Percentiles rank a stretch among this genome's conserved stretches.
These are phyloP conservation scores for Fomitopsis pinicola DNA, from an alignment of 1,284 basidiomycete genomes.

Conservation along the genomic window DNA sequence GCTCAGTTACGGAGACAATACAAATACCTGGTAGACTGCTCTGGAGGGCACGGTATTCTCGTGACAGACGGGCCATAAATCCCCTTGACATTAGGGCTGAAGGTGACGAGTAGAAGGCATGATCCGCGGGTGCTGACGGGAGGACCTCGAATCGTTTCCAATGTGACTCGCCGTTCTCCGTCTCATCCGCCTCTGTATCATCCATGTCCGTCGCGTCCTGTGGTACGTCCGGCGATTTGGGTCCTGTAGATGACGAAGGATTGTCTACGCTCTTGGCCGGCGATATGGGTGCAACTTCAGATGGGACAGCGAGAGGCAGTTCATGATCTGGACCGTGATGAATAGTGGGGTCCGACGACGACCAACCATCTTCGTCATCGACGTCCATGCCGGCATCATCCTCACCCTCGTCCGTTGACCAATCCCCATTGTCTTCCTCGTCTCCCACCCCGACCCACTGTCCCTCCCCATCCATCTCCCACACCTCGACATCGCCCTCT, in stretches of 20 bases:
- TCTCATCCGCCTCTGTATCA: constrained; percentile 11
- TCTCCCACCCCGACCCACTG: constrained; percentile 41
- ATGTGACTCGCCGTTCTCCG: constrained; percentile 26
- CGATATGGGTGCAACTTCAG: constrained; percentile 11
- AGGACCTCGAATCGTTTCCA: constrained; percentile 82
- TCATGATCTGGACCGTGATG: constrained; percentile 13
- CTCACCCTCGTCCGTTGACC: constrained; percentile 22
- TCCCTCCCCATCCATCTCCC: constrained; percentile 51
- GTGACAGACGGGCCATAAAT: constrained; percentile 72
- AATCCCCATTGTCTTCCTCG: constrained; percentile 29
- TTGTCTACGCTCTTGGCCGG: background rate
- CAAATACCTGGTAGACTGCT: constrained; percentile 76
- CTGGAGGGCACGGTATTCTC: constrained; percentile 80
- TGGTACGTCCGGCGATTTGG: constrained; percentile 24
- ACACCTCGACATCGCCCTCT: constrained; percentile 42
- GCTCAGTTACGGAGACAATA: constrained; percentile 2
- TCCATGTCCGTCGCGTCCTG: constrained; percentile 22
- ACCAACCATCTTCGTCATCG: constrained; percentile 27
- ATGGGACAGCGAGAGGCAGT: constrained; percentile 5
- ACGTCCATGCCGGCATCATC: constrained; percentile 21
- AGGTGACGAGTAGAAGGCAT: constrained; percentile 67
- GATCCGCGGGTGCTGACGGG: constrained; percentile 71
- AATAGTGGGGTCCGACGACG: constrained; percentile 21
- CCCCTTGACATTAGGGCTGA: constrained; percentile 63
- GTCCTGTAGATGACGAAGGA: background rate